Conservation (phyloP, 2,329 filamentous ascomycete genomes). For the Scedosporium boydii region DNA sequence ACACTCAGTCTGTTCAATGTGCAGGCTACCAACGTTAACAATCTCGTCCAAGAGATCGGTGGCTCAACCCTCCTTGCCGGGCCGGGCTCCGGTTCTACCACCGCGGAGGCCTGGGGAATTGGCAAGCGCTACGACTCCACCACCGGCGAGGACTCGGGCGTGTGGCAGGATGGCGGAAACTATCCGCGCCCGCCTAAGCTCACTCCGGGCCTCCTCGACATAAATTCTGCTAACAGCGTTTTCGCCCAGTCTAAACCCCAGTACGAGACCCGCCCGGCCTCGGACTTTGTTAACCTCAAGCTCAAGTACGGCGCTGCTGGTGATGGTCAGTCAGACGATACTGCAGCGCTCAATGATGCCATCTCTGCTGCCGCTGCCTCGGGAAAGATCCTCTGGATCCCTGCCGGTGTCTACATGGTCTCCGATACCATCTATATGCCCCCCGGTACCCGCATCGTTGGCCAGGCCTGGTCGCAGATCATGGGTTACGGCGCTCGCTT, state of each 20-base stretch:
- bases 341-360: constrained; percentile 17
- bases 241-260: constrained; percentile 48
- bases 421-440: constrained; percentile 36
- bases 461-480: constrained; percentile 35
- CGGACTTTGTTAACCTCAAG: constrained; percentile 18
- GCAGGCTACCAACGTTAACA: neutral
- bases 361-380: constrained; percentile 20
- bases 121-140: constrained; percentile 15
- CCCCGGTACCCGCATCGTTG: constrained; percentile 32
- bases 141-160: constrained; percentile 26
- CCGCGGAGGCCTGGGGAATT: neutral
- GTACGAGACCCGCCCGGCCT: constrained; percentile 29
- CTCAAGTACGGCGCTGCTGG: constrained; percentile 43
- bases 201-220: constrained; percentile 17
- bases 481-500: constrained; percentile 41
- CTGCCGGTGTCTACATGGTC: constrained; percentile 35
- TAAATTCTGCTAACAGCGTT: neutral
- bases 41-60: neutral
- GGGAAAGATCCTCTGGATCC: constrained; percentile 30
- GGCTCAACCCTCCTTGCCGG: neutral
- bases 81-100: neutral
- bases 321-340: constrained; percentile 61
- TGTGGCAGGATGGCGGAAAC: constrained; percentile 2
- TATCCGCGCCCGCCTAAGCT: constrained; percentile 2
- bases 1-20: too few relatives aligned